Evolutionary conservation across 768 basidiomycete genomes (phyloP).

Genomic region (Chiua virens): DNA sequence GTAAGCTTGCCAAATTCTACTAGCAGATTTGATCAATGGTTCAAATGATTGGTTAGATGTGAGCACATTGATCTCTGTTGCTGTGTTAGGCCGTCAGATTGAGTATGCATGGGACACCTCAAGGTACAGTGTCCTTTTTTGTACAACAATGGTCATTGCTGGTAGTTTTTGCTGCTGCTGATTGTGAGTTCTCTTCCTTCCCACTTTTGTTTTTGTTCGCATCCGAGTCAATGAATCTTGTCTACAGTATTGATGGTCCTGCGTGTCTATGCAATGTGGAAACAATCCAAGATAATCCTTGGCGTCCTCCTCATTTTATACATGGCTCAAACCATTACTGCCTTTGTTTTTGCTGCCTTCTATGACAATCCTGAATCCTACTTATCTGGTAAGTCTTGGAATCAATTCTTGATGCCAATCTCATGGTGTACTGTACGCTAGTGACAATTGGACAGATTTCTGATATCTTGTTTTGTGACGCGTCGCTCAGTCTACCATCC

Average conservation of each 20-base stretch:
- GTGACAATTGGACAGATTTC: no score
- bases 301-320: slow-evolving; percentile 14
- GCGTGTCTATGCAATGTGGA: slow-evolving; percentile 24
- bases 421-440: no score
- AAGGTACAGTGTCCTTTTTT: no score
- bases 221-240: no score
- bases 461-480: no score
- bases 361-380: slow-evolving; percentile 3
- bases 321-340: background rate
- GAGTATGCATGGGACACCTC: no score
- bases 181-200: slow-evolving; percentile 13
- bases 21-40: no score
- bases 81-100: no score
- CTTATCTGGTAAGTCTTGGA: slow-evolving; percentile 10
- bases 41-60: no score
- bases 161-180: slow-evolving; percentile 14
- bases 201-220: background rate
- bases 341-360: background rate
- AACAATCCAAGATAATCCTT: slow-evolving; percentile 12
- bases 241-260: slow-evolving; percentile 26
- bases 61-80: no score
- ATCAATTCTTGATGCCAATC: background rate
- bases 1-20: no score
- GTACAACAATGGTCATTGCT: background rate
- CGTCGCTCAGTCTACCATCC: no score